Evolutionary conservation across 371 early-diverging fungal species (phyloP), one percentile per base, ranked within the genome.

Genomic region (Syncephalastrum sp.): DNA sequence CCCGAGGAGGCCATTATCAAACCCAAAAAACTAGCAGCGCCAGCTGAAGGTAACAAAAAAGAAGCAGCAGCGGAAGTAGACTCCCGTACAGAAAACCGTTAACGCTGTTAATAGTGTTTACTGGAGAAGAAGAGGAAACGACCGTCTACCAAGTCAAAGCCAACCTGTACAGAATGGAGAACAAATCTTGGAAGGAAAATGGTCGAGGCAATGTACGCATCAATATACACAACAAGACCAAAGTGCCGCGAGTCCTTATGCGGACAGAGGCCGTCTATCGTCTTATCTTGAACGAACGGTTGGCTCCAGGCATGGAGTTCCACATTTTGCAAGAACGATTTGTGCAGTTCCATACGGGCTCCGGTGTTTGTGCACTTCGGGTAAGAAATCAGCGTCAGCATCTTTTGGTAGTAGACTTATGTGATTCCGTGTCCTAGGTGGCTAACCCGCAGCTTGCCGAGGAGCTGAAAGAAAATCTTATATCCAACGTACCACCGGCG

Each of bases 211-310:
- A 67, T 23, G 52, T 81, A 38, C 69, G 72, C 24, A 68, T 80
- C 25, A 77, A 80, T 49, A 53, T 53, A 27, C 68, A 67, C 25
- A 60, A 69, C 29, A 54, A 59, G 6, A 38, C 43, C n/a, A 16
- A 42, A 27, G 63, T 63, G 15, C 59, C 70, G 16, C 77, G 84
- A 16, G 60, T 86, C 47, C 76, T 86, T 5, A 87, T 87, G 87
- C 76, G 87, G 16, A 75, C 83, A 1, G 85, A 86, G 48, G 73
- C 76, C 38, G 85, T 86, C 7, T 80, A 67, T 51, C 62, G 82
- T 24, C 64, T 86, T 17, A 84, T 87, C 46, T 70, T 87, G 27
- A 87, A 86, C 53, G 53, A 76, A 12, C 63, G 67, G 10, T 53
- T 87, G 57, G 83, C 84, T 50, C 44, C 65, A 4, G 83, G 77